Evolutionary conservation across 1,139 yeast species (phyloP), one percentile per base, ranked within the genome.

Genomic region (Wickerhamomyces sp.): DNA sequence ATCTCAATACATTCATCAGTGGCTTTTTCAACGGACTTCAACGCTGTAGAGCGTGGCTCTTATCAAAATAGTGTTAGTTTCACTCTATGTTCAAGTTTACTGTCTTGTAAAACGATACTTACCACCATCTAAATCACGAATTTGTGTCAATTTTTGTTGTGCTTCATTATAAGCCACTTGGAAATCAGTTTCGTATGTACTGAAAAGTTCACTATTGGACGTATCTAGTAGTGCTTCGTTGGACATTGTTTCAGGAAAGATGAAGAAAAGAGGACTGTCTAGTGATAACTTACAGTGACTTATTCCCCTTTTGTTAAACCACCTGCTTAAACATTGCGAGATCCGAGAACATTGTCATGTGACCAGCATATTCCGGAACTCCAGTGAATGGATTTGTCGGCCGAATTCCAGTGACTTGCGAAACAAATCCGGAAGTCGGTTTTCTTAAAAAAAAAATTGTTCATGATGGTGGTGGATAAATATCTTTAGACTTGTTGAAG

Each of bases 1-100:
- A 86, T 74, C 61, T 88, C 95, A 46, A 81, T 75, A 33, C 89
- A 85, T 60, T 88, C 95, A 57, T 86, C 95, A 27, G 84, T 73
- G 30, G 87, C 78, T 38, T 78, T 72, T 59, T 85, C 91, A 9
- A 82, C 76, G 6, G 84, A 78, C 52, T 76, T 73, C 64, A 81
- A 69, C 14, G 79, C 69, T 27, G 66, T 68, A 41, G 73, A 71
- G 46, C 87, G 71, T 50, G 69, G 72, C 42, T 68, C 78, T 72
- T 45, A 10, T 29, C 31, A 11, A 30, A n/a, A 18, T 23, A 34
- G 14, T 36, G 52, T 53, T 57, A 40, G 59, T 18, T 18, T 18
- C 23, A 18, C 5, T 18, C 23, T 18, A 18, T 5, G 3, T 3
- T 18, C 23, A 18, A 18, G 23, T 18, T 18, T 5, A 18, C 5